Evolutionary conservation across 2,329 filamentous ascomycete species (phyloP), one percentile per base, ranked within the genome.

Genomic region (Penicillium griseofulvum): DNA sequence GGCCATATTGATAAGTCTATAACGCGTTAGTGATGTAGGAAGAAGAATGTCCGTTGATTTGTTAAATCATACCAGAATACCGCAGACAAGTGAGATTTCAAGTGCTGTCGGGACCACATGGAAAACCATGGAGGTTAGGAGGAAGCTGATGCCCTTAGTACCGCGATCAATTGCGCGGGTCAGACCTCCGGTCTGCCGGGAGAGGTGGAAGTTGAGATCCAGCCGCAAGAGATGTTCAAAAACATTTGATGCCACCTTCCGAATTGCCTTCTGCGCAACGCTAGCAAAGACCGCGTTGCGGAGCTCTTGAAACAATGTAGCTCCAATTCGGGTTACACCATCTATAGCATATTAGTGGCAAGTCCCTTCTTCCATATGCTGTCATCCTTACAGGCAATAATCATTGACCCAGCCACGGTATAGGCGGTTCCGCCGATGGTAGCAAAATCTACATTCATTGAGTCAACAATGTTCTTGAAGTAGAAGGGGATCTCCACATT

Each of bases 401-500:
- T 94, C 85, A 97, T 91, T 55, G 90, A 88, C 4, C 94, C 93
- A 11, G 91, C 94, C 8, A 96, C 87, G 0, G 91, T 91, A 49
- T 87, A 89, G 28, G 91, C 92, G 0, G 91, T 96, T 8, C 91
- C 92, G n/a, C 91, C 93, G 6, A 90, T 78, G 16, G 88, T 82
- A n/a, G 85, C 83, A 70, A 96, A 87, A 73, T 99, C 94, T 64
- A 99, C 84, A 72, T 99, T 99, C 91, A 99, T 96, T 19, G 90
- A 87, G 74, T 99, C 95, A 39, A 99, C 90, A 61, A 99, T 97
- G 74, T 80, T 92, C 80, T 97, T 97, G 80, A 99, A 99, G 80
- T 97, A 99, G 72, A 99, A 99, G 0, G 94, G 94, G 44, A 99
- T 91, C 78, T 99, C 91, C 16, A 99, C 94, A 73, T 97, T 99